Conservation (phyloP, 176 grass and related monocot genomes). For the Chrysopogon serrulatus region DNA sequence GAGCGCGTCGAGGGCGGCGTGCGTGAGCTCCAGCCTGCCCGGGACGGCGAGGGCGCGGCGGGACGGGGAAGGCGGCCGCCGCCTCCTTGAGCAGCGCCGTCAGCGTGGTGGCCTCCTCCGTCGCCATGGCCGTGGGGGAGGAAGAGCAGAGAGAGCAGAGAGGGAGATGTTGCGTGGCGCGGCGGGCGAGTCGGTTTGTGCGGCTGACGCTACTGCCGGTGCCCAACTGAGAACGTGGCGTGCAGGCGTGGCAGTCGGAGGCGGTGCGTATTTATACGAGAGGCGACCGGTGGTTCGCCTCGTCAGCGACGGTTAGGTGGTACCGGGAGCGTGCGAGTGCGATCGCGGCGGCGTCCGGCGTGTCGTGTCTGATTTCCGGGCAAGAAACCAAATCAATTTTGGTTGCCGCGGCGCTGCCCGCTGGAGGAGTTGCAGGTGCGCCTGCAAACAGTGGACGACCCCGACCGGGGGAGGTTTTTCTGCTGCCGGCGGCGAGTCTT, state of each 20-base stretch:
- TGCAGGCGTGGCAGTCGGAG: background rate
- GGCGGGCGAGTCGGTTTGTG: background rate
- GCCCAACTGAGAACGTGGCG: background rate
- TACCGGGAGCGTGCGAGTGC: no score
- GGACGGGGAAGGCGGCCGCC: slow-evolving; percentile 40
- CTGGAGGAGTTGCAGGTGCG: background rate
- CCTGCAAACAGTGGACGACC: background rate
- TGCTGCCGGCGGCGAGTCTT: background rate
- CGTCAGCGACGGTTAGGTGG: background rate
- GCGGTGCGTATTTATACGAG: background rate
- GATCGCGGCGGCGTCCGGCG: background rate
- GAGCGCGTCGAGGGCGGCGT: slow-evolving; percentile 56
- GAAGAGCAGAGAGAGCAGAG: background rate
- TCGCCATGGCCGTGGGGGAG: background rate
- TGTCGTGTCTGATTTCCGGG: background rate
- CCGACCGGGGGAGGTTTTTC: background rate
- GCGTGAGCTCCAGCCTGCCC: slow-evolving; percentile 45
- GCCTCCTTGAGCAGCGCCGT: slow-evolving; percentile 46
- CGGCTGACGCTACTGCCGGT: background rate
- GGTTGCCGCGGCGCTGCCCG: background rate
- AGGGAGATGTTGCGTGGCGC: background rate
- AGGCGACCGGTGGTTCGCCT: background rate
- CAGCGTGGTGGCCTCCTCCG: slow-evolving; percentile 32
- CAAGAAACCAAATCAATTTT: background rate
- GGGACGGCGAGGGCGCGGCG: slow-evolving; percentile 50